phyloP scores from a whole-genome alignment of 2,329 filamentous ascomycete species.

The Sporothrix variecibatus region DNA sequence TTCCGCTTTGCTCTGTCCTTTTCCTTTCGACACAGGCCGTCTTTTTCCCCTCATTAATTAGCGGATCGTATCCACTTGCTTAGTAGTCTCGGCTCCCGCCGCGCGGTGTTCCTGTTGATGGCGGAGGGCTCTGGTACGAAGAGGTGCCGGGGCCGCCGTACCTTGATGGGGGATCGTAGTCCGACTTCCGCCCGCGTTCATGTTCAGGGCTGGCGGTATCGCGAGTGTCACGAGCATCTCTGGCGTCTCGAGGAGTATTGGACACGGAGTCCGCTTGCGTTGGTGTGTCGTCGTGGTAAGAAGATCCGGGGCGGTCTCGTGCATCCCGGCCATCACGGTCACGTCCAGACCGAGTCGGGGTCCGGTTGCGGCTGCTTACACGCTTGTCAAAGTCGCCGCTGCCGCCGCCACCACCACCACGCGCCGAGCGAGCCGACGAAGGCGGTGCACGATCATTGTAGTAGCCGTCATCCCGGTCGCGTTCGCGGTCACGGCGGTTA shows the following conservation, averaged over 20 bases:
- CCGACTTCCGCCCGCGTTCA: neutral
- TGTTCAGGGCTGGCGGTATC: neutral
- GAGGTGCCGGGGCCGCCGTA: neutral
- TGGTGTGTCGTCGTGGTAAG: neutral
- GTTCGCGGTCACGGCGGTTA: neutral
- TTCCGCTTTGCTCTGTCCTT: neutral
- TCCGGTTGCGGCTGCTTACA: constrained; percentile 6
- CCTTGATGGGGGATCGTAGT: neutral
- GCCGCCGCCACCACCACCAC: neutral
- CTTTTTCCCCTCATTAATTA: neutral
- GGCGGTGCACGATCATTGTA: neutral
- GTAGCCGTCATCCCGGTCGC: neutral
- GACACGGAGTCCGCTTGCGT: neutral
- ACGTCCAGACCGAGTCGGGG: neutral
- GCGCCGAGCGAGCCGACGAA: constrained; percentile 1
- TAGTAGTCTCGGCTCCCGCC: neutral
- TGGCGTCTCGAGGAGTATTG: neutral
- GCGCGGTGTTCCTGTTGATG: neutral
- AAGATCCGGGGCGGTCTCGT: neutral
- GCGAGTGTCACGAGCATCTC: neutral
- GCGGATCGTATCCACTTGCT: neutral
- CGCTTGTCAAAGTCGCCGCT: constrained; percentile 5
- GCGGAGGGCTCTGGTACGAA: constrained; percentile 15
- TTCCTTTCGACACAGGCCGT: neutral
- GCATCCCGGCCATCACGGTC: neutral